Evolutionary conservation across 1,139 yeast genomes (phyloP).

Genomic region (Spathaspora sp.): DNA sequence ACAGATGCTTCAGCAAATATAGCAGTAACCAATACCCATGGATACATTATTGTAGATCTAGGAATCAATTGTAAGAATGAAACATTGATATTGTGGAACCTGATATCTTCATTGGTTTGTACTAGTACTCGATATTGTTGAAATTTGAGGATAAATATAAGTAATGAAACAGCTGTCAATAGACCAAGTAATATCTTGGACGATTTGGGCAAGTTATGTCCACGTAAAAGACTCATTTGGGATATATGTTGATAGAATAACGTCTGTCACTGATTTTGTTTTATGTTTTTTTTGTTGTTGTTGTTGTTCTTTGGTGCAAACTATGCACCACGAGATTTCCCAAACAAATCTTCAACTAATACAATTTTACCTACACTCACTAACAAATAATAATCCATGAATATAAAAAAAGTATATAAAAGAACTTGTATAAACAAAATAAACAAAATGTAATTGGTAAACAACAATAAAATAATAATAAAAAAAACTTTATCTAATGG

Average conservation of each 20-base stretch:
- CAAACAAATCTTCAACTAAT: too few relatives aligned
- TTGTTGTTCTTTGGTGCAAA: background rate
- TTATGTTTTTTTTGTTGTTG: background rate
- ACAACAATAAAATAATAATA: slow-evolving; percentile 4
- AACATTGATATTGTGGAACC: slow-evolving; percentile 43
- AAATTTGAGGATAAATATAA: slow-evolving; percentile 30
- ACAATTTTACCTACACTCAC: background rate
- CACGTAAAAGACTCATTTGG: slow-evolving; percentile 13
- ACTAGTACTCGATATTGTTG: slow-evolving; percentile 36
- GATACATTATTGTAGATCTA: slow-evolving; percentile 53
- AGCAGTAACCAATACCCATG: slow-evolving; percentile 76
- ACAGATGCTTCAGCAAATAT: slow-evolving; percentile 69
- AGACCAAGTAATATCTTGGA: slow-evolving; percentile 28
- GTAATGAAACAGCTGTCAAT: slow-evolving; percentile 22
- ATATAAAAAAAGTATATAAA: slow-evolving; percentile 4
- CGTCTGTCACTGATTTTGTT: too few relatives aligned
- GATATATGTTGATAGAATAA: background rate
- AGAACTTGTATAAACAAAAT: slow-evolving; percentile 6
- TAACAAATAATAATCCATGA: slow-evolving; percentile 2
- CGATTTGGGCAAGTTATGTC: slow-evolving; percentile 23
- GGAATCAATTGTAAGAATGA: slow-evolving; percentile 77
- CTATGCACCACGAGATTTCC: too few relatives aligned
- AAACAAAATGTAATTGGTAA: slow-evolving; percentile 5
- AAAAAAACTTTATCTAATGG: slow-evolving; percentile 5
- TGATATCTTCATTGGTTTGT: slow-evolving; percentile 11